phyloP scores from a whole-genome alignment of 75 land plant species.

The Selaginella tamariscina region DNA sequence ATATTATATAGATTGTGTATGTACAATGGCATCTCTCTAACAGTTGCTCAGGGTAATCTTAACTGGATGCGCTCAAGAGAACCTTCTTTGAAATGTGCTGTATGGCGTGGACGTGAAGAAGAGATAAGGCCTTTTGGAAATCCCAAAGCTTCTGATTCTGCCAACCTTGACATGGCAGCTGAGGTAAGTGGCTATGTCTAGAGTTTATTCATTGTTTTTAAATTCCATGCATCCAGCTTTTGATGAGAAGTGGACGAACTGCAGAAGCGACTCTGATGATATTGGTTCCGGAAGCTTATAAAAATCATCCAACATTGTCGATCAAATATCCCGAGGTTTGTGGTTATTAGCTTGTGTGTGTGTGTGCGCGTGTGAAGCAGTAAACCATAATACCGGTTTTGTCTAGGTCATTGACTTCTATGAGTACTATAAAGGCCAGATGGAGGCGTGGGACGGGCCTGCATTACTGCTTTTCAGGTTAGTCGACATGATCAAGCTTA shows the following conservation, averaged over 20 bases:
- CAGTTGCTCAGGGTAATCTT: constrained; percentile 64
- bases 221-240: constrained; percentile 34
- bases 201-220: background rate
- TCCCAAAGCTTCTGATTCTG: constrained; percentile 91
- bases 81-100: constrained; percentile 59
- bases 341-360: too few species aligned
- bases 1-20: background rate
- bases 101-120: constrained; percentile 92
- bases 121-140: constrained; percentile 93
- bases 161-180: constrained; percentile 91
- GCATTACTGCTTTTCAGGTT: constrained; percentile 95
- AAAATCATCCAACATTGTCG: constrained; percentile 81
- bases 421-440: constrained; percentile 96
- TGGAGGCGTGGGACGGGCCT: constrained; percentile 99
- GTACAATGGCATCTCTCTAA: constrained; percentile 2
- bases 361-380: background rate
- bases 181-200: constrained; percentile 45
- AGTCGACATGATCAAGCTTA: too few species aligned
- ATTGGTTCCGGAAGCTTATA: constrained; percentile 98
- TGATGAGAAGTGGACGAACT: constrained; percentile 82
- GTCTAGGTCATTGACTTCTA: constrained; percentile 79
- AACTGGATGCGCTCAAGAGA: constrained; percentile 99
- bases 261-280: constrained; percentile 95
- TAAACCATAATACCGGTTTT: background rate
- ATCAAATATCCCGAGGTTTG: constrained; percentile 93